Percentiles rank a stretch among this genome's conserved stretches.
Evolutionary conservation across 2,329 filamentous ascomycete species (phyloP).

Genomic region (Coccinonectria pachysandricola): DNA sequence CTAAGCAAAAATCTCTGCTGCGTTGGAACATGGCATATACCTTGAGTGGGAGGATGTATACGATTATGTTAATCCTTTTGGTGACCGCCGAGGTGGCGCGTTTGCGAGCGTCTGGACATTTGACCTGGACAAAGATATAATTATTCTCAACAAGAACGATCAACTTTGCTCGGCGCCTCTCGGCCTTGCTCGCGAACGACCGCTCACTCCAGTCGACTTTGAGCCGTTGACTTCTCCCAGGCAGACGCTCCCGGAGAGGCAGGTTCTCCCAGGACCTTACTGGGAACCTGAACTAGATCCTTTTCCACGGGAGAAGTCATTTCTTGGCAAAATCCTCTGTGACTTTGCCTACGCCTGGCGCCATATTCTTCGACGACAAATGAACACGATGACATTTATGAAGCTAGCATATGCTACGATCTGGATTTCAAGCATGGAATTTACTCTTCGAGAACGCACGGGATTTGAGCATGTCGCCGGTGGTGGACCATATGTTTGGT

Average conservation of each 20-base stretch:
- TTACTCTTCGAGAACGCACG: constrained; percentile 5
- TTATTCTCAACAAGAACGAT: constrained; percentile 9
- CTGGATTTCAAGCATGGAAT: constrained; percentile 9
- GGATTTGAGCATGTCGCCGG: constrained; percentile 7
- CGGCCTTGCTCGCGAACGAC: constrained; percentile 3
- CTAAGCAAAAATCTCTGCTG: constrained; percentile 3
- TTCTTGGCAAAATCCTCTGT: constrained; percentile 6
- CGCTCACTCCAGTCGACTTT: constrained; percentile 10
- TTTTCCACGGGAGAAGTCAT: constrained; percentile 2
- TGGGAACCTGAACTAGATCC: constrained; percentile 7
- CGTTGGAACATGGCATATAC: constrained; percentile 5
- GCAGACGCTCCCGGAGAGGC: background rate
- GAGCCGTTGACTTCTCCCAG: constrained; percentile 1
- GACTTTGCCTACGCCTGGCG: constrained; percentile 14
- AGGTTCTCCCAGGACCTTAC: constrained; percentile 4
- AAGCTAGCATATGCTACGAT: constrained; percentile 10
- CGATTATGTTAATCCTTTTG: constrained; percentile 14
- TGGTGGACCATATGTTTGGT: constrained; percentile 6
- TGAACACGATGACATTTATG: constrained; percentile 9
- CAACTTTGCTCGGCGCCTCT: constrained; percentile 4
- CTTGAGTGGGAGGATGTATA: constrained; percentile 8
- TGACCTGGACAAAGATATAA: constrained; percentile 8
- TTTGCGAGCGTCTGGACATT: constrained; percentile 13
- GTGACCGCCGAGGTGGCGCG: constrained; percentile 7
- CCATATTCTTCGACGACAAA: constrained; percentile 9